phyloP scores from a whole-genome alignment of 345 rosid species.

The Ailanthus altissimus region DNA sequence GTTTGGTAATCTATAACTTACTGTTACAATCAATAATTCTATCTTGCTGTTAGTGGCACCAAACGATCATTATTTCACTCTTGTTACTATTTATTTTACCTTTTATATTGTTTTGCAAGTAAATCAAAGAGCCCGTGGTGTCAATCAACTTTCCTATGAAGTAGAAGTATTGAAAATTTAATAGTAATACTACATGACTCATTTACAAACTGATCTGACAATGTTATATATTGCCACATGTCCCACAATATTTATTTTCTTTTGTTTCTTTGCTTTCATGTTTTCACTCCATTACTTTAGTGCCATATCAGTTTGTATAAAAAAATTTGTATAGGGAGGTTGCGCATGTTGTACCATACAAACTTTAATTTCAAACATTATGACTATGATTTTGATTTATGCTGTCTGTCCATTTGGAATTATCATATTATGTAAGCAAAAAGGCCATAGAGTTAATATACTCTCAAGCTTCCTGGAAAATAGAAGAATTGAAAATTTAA shows the following conservation, averaged over 20 bases:
- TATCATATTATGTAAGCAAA: background rate
- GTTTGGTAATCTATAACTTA: background rate
- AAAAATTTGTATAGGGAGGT: too few relatives aligned
- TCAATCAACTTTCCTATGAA: background rate
- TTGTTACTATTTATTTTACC: background rate
- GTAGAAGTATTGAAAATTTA: background rate
- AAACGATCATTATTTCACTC: background rate
- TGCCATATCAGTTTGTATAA: too few relatives aligned
- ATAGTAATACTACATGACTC: too few relatives aligned
- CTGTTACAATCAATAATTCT: background rate
- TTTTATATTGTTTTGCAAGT: background rate
- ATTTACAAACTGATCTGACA: too few relatives aligned
- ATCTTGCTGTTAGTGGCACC: background rate
- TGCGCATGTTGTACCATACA: too few relatives aligned
- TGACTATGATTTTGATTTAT: background rate
- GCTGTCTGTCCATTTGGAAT: background rate
- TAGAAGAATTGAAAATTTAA: too few relatives aligned
- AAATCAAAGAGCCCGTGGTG: background rate
- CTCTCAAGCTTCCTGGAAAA: too few relatives aligned
- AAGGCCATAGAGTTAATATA: too few relatives aligned
- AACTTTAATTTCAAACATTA: background rate
- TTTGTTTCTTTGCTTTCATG: too few relatives aligned
- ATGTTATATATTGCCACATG: too few relatives aligned
- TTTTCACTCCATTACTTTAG: too few relatives aligned
- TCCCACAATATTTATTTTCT: too few relatives aligned